A percentile compares a stretch with the other conserved stretches of the same genome.
Evolutionary conservation across 768 basidiomycete species (phyloP).

Genomic region (Amyloporia xantha): DNA sequence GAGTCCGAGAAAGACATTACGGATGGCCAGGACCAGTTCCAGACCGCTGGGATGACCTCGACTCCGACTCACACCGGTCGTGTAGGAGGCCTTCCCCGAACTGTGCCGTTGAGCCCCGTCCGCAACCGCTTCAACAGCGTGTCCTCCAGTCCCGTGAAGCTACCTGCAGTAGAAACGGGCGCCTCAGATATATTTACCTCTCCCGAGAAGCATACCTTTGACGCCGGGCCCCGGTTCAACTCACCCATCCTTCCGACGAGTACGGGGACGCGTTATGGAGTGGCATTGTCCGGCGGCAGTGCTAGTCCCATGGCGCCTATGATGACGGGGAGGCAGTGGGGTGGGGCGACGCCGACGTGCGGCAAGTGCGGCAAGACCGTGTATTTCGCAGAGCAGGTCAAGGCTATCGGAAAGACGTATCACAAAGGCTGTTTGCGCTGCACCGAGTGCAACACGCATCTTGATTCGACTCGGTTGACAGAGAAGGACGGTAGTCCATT

Average conservation of each 20-base stretch:
- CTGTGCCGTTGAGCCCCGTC: slow-evolving; percentile 38
- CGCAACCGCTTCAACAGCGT: slow-evolving; percentile 15
- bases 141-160: slow-evolving; percentile 4
- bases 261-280: slow-evolving; percentile 66
- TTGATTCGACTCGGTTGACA: slow-evolving; percentile 69
- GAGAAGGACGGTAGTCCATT: slow-evolving; percentile 72
- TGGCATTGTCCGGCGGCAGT: slow-evolving; percentile 37
- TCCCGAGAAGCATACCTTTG: neutral
- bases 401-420: slow-evolving; percentile 74
- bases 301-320: slow-evolving; percentile 17
- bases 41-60: slow-evolving; percentile 1
- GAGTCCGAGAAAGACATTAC: slow-evolving; percentile 14
- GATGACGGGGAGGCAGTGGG: slow-evolving; percentile 35
- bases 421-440: slow-evolving; percentile 78
- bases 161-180: neutral
- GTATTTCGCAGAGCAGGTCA: slow-evolving; percentile 82
- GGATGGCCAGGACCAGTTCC: slow-evolving; percentile 19
- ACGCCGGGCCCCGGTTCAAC: slow-evolving; percentile 1
- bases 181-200: neutral
- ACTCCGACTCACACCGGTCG: slow-evolving; percentile 42
- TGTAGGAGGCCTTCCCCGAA: slow-evolving; percentile 46
- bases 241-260: slow-evolving; percentile 34
- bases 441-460: slow-evolving; percentile 54
- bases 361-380: slow-evolving; percentile 69
- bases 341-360: slow-evolving; percentile 53